Percentiles rank a stretch among this genome's conserved stretches.
Conservation (phyloP, 345 rosid species). For the Gossypium sturtianum region DNA sequence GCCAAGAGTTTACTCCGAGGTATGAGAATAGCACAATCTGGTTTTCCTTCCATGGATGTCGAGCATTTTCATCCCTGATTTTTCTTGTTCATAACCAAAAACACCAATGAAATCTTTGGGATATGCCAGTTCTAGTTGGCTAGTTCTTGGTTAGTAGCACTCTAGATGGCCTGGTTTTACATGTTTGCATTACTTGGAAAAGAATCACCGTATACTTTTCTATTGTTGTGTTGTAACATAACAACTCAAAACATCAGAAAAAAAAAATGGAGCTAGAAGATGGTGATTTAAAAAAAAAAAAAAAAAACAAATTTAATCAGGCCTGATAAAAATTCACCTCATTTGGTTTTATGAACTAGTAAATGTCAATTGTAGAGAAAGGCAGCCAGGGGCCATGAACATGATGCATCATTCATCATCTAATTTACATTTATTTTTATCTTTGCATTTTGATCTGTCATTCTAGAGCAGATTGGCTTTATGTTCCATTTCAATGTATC, state of each 20-base stretch:
- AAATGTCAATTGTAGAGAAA: neutral
- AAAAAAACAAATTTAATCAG: neutral
- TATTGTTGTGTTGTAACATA: slow-evolving; percentile 3
- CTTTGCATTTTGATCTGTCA: neutral
- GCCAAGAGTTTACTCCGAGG: slow-evolving; percentile 80
- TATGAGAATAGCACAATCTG: slow-evolving; percentile 52
- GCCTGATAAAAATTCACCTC: neutral
- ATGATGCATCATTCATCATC: neutral
- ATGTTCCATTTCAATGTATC: no score
- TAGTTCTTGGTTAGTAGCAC: slow-evolving; percentile 6
- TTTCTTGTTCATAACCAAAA: slow-evolving; percentile 2
- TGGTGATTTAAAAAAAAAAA: neutral
- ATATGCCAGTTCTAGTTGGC: neutral
- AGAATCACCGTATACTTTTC: neutral
- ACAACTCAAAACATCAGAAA: neutral
- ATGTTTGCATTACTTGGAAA: slow-evolving; percentile 1
- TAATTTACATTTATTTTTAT: neutral
- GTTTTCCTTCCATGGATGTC: slow-evolving; percentile 64
- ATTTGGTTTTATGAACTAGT: neutral
- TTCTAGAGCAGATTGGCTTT: neutral
- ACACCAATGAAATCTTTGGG: neutral
- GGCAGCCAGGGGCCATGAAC: neutral
- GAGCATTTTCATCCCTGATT: slow-evolving; percentile 66
- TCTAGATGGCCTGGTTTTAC: neutral
- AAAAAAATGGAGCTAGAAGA: neutral